Base-by-base conservation (phyloP, 108 stramenopile species). In the Aureococcus anophagefferens region DNA sequence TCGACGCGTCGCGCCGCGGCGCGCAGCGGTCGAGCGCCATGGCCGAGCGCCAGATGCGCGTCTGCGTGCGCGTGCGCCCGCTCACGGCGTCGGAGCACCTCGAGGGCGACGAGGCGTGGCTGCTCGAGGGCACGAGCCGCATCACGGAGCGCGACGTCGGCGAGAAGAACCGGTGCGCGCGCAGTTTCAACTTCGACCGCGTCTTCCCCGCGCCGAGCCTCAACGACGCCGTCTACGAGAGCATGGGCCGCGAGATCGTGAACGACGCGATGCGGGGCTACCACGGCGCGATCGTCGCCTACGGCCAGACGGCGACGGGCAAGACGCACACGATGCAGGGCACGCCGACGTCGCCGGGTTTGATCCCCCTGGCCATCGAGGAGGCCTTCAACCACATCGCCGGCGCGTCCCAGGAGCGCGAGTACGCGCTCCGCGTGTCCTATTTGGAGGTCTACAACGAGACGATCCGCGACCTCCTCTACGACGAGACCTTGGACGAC, bases 311-410 rank as follows among this genome's bases (percentile, higher is more conserved):
- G 18, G 70, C 59, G 28, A 63, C 70, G 7, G 70, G 70, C 17
- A 71, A 71, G 36, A 71, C 70, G 62, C 35, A 71, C 33, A 71
- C 78, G 31, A 79, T 79, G 78, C 73, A 74, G 30, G 78, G 78
- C 31, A 66, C 65, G 44, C 70, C 59, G 16, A 63, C 13, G n/a
- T 63, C 31, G 16, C 70, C 70, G 16, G 70, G 70, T 63, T 32
- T 71, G n/a, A 59, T 71, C 4, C 31, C 32, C 59, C 63, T 62
- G 7, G 70, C 70, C 5, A 46, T 62, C 32, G 32, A 17, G 63
- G 59, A 71, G 33, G 70, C 59, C 62, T 71, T 71, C 35, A 46
- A 69, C 18, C 45, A 72, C 21, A 36, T 71, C 30, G 46, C 33
- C 0, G 32, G 46, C 35, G 44, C 32, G 21, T 1, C 15, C 71